Evolutionary conservation across 2,329 filamentous ascomycete species (phyloP), one percentile per base, ranked within the genome.

Genomic region (Ophiostoma populinum): DNA sequence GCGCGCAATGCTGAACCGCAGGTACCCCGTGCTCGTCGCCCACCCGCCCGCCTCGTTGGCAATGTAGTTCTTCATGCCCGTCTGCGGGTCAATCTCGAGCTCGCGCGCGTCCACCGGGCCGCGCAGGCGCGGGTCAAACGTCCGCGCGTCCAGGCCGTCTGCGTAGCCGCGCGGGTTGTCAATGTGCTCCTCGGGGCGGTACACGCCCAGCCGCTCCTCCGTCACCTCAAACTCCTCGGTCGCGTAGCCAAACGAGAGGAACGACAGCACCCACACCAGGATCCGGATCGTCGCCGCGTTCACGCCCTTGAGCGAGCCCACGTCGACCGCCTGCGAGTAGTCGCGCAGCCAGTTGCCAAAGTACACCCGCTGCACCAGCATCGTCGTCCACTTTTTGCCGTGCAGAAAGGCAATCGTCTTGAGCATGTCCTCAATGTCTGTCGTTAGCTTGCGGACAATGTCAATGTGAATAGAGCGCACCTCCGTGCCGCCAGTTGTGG

Each of bases 31-130:
- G 43, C 85, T 93, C 15, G 90, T 98, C 2, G 86, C 82, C 80
- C 86, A 94, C 26, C 71, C 68, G 5, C 85, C 82, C 11, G 59
- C 62, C 53, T 95, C 87, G 49, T 94, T 95, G 40, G 87, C 75
- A 45, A 98, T 95, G 55, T 98, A 98, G 53, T 95, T 95, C 57
- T 95, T 98, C 87, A 98, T 93, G n/a, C 86, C 86, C 1, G 81
- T 90, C 6, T 67, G 59, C 22, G 59, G 58, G 48, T 90, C 81
- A 38, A 90, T 69, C 40, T 80, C 73, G 15, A 80, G 70, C 49
- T 90, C 81, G 26, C 69, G 55, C 5, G 68, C 66, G 40, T 71
- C 61, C 7, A 95, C 74, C 0, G 86, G 86, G 1, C 75, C 80
- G 34, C 90, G 77, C 7, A 95, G 70, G 18, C 90, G 76, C 24